These are phyloP conservation scores for Saksenaea vasiformis DNA, from an alignment of 371 early-diverging fungal genomes.

Conservation along the genomic window DNA sequence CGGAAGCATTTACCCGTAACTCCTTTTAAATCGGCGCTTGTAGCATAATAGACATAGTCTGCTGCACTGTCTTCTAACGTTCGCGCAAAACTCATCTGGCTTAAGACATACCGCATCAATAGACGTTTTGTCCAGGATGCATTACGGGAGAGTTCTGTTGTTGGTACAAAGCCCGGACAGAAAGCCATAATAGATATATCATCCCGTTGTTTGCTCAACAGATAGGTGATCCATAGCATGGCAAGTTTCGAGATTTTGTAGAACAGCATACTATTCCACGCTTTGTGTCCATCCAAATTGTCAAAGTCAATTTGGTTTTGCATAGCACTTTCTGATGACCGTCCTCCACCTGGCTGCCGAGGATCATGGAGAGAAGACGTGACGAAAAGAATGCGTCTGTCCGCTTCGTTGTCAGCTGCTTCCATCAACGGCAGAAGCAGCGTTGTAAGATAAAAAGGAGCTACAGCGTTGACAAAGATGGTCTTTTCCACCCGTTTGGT, in stretches of 20 bases:
- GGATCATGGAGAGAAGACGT: constrained; percentile 40
- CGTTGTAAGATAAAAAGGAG: constrained; percentile 35
- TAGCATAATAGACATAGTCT: constrained; percentile 37
- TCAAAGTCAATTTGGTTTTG: constrained; percentile 22
- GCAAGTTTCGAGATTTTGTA: constrained; percentile 45
- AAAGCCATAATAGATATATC: constrained; percentile 20
- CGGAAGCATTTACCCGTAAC: constrained; percentile 21
- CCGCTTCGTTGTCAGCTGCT: constrained; percentile 1
- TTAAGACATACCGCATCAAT: constrained; percentile 20
- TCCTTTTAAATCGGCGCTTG: constrained; percentile 12
- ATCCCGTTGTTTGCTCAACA: constrained; percentile 14
- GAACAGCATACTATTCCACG: constrained; percentile 34
- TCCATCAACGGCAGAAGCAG: constrained; percentile 29
- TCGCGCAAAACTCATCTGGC: constrained; percentile 25
- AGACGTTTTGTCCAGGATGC: constrained; percentile 16
- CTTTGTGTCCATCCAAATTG: constrained; percentile 22
- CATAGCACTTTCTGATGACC: constrained; percentile 4
- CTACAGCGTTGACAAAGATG: constrained; percentile 37
- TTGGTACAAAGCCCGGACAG: constrained; percentile 50
- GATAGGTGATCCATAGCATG: constrained; percentile 21
- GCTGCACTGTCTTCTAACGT: constrained; percentile 29
- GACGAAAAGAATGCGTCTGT: constrained; percentile 33
- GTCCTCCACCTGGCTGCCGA: constrained; percentile 20
- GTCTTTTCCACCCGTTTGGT: constrained; percentile 24
- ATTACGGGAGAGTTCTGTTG: constrained; percentile 33